Conservation (phyloP, 1,139 yeast species). For the Pneumocystis sp. region DNA sequence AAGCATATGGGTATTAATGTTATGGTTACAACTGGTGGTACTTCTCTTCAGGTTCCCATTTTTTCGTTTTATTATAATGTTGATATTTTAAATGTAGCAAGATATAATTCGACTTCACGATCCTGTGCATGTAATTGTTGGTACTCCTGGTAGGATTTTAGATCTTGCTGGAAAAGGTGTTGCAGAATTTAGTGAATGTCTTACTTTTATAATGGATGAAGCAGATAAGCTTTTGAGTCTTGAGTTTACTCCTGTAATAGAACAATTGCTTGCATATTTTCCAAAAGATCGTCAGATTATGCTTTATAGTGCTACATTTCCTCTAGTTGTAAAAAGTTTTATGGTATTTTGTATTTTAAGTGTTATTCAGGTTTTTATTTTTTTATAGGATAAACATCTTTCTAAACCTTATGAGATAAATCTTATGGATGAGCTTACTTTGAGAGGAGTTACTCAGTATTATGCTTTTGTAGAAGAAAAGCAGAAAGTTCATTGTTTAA, state of each 20-base stretch:
- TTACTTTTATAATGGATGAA: conserved; percentile 92
- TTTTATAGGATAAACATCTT: conserved; percentile 48
- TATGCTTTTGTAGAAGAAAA: conserved; percentile 96
- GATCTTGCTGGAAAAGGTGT: conserved; percentile 82
- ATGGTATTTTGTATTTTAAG: conserved; percentile 31
- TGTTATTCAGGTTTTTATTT: not conserved
- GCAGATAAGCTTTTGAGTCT: conserved; percentile 93
- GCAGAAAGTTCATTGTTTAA: conserved; percentile 87
- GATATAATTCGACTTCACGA: conserved; percentile 87
- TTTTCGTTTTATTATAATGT: not conserved
- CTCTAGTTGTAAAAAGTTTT: conserved; percentile 78
- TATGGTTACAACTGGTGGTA: conserved; percentile 99
- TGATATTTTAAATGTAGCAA: conserved; percentile 21
- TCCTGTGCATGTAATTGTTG: conserved; percentile 80
- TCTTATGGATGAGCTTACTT: conserved; percentile 91
- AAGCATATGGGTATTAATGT: conserved; percentile 72
- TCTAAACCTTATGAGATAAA: conserved; percentile 89
- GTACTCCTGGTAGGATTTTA: conserved; percentile 92
- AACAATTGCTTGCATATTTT: conserved; percentile 70
- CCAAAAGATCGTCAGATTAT: conserved; percentile 72
- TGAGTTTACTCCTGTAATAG: conserved; percentile 78
- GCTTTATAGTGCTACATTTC: conserved; percentile 91
- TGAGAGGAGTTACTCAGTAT: conserved; percentile 91
- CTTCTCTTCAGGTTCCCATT: conserved; percentile 49
- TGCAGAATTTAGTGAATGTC: conserved; percentile 78